Conservation (phyloP, 208 protist genomes). For the Trypanosoma lewisi region DNA sequence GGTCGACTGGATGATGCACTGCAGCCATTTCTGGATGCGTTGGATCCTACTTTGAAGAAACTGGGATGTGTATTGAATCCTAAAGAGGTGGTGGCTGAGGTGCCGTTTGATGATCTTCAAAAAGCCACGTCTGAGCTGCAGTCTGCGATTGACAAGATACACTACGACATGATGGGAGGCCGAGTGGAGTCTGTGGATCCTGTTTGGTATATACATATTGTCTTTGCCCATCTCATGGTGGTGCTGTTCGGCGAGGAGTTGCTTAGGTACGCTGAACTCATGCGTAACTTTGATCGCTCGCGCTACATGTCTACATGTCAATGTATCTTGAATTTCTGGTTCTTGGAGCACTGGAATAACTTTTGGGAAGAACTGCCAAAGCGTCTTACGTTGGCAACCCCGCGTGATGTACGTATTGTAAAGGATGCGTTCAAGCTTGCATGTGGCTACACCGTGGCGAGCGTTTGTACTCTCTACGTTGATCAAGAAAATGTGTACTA, state of each 20-base stretch:
- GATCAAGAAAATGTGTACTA: slow-evolving; percentile 51
- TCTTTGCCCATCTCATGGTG: slow-evolving; percentile 54
- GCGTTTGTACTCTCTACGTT: slow-evolving; percentile 39
- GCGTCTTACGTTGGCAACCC: slow-evolving; percentile 51
- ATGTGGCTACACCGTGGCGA: slow-evolving; percentile 48
- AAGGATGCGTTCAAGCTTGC: slow-evolving; percentile 69
- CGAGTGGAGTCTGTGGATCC: slow-evolving; percentile 28
- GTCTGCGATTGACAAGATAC: slow-evolving; percentile 37
- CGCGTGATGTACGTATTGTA: slow-evolving; percentile 59
- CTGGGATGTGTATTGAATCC: slow-evolving; percentile 47
- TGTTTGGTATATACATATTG: slow-evolving; percentile 43
- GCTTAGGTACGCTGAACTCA: slow-evolving; percentile 37
- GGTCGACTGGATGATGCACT: slow-evolving; percentile 26
- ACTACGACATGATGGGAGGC: slow-evolving; percentile 40
- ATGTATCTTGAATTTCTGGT: slow-evolving; percentile 55
- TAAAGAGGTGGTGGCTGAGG: slow-evolving; percentile 25
- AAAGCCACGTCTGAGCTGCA: slow-evolving; percentile 35
- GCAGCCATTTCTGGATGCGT: slow-evolving; percentile 25
- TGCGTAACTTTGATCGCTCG: slow-evolving; percentile 49
- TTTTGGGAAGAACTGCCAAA: slow-evolving; percentile 70
- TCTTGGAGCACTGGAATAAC: slow-evolving; percentile 54
- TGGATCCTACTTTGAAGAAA: slow-evolving; percentile 34
- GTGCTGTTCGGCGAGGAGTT: slow-evolving; percentile 48
- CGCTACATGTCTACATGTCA: slow-evolving; percentile 43
- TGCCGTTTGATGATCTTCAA: slow-evolving; percentile 45